Evolutionary conservation across 1,284 basidiomycete species (phyloP).

Genomic region (Tylopilus sp.): DNA sequence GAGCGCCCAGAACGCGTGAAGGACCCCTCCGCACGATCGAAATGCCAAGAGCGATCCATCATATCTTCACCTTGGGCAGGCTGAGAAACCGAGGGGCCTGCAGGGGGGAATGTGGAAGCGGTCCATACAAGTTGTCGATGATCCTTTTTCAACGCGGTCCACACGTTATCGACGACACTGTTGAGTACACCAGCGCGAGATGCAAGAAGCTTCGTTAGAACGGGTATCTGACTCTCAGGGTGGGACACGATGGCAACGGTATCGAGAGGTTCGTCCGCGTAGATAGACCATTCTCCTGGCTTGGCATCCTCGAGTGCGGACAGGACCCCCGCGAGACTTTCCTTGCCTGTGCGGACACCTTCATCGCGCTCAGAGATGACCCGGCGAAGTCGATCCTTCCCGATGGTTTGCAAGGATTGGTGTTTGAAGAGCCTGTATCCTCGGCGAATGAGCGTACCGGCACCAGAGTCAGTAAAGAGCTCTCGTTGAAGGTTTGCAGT

Average conservation of each 20-base stretch:
- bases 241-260: slow-evolving; percentile 93
- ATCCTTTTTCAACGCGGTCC: slow-evolving; percentile 93
- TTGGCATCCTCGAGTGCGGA: slow-evolving; percentile 76
- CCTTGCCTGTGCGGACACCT: slow-evolving; percentile 80
- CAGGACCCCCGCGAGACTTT: slow-evolving; percentile 89
- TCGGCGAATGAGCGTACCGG: slow-evolving; percentile 95
- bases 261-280: slow-evolving; percentile 97
- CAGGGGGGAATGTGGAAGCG: slow-evolving; percentile 54
- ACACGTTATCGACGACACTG: slow-evolving; percentile 96
- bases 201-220: slow-evolving; percentile 90
- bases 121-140: slow-evolving; percentile 97
- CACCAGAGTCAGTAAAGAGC: slow-evolving; percentile 97
- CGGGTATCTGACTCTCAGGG: slow-evolving; percentile 85
- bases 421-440: slow-evolving; percentile 98
- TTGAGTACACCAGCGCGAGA: slow-evolving; percentile 90
- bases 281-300: slow-evolving; percentile 71
- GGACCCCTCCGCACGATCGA: slow-evolving; percentile 95
- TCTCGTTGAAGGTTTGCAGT: slow-evolving; percentile 94
- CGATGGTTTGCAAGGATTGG: slow-evolving; percentile 76
- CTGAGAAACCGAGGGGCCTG: slow-evolving; percentile 10
- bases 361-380: slow-evolving; percentile 94
- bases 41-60: slow-evolving; percentile 91
- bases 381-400: slow-evolving; percentile 89
- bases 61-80: slow-evolving; percentile 71
- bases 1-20: slow-evolving; percentile 93